Conservation (phyloP, 2,329 filamentous ascomycete species). For the Talaromyces albobiverticillius region DNA sequence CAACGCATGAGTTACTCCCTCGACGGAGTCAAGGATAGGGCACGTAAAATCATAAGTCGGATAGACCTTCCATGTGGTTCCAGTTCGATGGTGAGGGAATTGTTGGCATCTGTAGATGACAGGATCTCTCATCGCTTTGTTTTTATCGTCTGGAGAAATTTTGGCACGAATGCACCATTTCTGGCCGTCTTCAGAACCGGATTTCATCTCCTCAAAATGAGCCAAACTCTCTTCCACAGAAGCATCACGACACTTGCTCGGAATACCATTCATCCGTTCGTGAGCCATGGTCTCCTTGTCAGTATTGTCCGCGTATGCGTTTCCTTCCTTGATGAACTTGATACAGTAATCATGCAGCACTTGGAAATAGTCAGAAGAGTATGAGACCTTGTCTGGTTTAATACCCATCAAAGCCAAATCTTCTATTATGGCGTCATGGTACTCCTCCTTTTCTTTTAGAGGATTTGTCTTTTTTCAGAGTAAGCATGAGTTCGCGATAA, state of each 20-base stretch:
- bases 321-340: conserved; percentile 77
- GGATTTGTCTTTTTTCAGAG: too few relatives aligned
- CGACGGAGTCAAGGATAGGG: conserved; percentile 61
- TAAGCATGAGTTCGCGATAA: too few relatives aligned
- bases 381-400: conserved; percentile 79
- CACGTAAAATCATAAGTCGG: conserved; percentile 66
- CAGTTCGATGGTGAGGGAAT: conserved; percentile 60
- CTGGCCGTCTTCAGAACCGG: conserved; percentile 71
- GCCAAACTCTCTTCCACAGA: conserved; percentile 78
- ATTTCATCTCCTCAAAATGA: conserved; percentile 92
- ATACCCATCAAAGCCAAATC: conserved; percentile 90
- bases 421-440: conserved; percentile 87
- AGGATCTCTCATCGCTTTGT: conserved; percentile 93
- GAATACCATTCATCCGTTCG: conserved; percentile 78
- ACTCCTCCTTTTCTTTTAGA: conserved; percentile 95
- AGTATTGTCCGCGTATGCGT: conserved; percentile 94
- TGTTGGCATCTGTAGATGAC: conserved; percentile 95
- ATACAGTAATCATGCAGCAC: conserved; percentile 83
- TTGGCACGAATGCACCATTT: conserved; percentile 93
- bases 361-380: conserved; percentile 95
- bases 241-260: conserved; percentile 76
- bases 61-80: conserved; percentile 64
- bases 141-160: conserved; percentile 85
- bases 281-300: conserved; percentile 82
- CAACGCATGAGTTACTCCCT: conserved; percentile 64